A percentile compares a stretch with the other conserved stretches of the same genome.
phyloP scores from a whole-genome alignment of 768 basidiomycete species.

The Cystofilobasidium bisporidii region DNA sequence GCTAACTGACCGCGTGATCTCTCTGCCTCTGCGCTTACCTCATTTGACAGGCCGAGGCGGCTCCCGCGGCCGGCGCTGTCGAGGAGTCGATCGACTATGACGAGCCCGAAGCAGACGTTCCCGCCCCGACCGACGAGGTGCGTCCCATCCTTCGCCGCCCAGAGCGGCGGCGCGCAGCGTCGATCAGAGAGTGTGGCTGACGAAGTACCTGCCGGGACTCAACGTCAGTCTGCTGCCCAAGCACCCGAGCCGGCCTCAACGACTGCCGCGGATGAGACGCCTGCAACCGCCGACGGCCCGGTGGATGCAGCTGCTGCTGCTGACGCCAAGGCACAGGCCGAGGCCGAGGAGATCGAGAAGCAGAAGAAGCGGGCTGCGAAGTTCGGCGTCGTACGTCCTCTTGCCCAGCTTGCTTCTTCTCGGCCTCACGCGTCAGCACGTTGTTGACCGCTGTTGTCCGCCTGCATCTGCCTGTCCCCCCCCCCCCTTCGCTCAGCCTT shows the following conservation, averaged over 20 bases:
- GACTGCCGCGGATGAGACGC: not conserved
- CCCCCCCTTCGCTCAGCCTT: conserved; percentile 2
- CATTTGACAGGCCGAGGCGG: not conserved
- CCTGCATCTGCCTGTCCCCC: not conserved
- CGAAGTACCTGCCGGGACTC: too few species aligned
- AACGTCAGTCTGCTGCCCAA: too few species aligned
- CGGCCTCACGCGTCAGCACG: too few species aligned
- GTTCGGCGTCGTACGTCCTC: conserved; percentile 23
- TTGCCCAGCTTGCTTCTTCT: not conserved
- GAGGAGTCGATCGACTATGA: conserved; percentile 3
- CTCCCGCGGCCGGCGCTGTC: not conserved
- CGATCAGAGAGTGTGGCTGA: too few species aligned
- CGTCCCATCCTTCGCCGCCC: not conserved
- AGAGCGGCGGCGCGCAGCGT: too few species aligned
- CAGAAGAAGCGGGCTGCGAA: conserved; percentile 24
- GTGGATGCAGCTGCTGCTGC: not conserved
- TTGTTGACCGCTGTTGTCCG: too few species aligned
- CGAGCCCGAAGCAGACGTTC: conserved; percentile 8
- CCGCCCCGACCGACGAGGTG: not conserved
- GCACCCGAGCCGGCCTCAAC: not conserved
- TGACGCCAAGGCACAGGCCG: not conserved
- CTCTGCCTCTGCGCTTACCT: too few species aligned
- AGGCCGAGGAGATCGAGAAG: conserved; percentile 14
- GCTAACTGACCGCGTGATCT: too few species aligned
- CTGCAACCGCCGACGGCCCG: conserved; percentile 5